These are phyloP conservation scores for Plasmodium inui DNA, from an alignment of 169 alveolate species.

Conservation along the genomic window DNA sequence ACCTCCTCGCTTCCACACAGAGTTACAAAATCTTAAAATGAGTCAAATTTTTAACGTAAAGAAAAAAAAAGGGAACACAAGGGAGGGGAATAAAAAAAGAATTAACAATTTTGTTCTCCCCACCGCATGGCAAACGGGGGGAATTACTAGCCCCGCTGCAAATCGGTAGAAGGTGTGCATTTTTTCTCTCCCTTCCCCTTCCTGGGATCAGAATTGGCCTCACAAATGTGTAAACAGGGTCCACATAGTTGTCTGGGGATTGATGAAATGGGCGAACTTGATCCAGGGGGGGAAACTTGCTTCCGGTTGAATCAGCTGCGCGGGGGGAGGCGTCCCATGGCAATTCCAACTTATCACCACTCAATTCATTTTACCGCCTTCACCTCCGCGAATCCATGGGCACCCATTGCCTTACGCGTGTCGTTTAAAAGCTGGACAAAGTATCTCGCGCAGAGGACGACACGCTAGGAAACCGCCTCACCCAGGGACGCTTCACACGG, in stretches of 20 bases:
- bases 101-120: not conserved
- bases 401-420: not conserved
- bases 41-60: constrained; percentile 6
- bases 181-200: not conserved
- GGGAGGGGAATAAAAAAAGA: not conserved
- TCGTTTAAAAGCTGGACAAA: not conserved
- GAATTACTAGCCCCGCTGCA: not conserved
- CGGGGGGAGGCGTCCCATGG: not conserved
- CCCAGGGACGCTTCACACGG: not conserved
- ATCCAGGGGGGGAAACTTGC: not conserved
- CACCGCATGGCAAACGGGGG: not conserved
- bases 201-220: not conserved
- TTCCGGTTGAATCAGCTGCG: not conserved
- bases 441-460: not conserved
- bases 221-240: not conserved
- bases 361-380: not conserved
- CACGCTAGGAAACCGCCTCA: not conserved
- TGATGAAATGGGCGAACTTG: not conserved
- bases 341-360: not conserved
- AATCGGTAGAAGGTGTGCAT: not conserved
- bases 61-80: not conserved
- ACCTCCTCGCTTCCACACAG: not conserved
- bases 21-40: constrained; percentile 11
- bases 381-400: not conserved
- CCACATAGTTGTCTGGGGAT: not conserved